Evolutionary conservation across 208 protist species (phyloP), one percentile per base, ranked within the genome.

Genomic region (Trypanosoma avium): DNA sequence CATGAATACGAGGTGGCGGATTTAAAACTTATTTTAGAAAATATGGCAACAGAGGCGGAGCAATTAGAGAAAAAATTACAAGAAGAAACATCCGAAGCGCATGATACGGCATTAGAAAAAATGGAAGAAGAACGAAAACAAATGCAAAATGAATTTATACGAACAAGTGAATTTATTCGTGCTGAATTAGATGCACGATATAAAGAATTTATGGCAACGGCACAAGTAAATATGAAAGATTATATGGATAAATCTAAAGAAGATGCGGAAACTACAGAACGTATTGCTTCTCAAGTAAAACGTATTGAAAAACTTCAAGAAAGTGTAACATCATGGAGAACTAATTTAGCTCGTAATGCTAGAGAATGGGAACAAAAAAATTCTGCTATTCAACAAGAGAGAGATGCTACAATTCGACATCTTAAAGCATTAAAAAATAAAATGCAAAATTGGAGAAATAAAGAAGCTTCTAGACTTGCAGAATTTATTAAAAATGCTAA

Each of bases 191-290:
- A 95, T 40, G 57, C 79, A 13, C 81, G 89, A 12, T 94, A 97
- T 79, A 94, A 95, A 72, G 82, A 94, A 58, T 97, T 95, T 66
- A 97, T 93, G 90, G 79, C 73, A 4, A 92, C 90, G 9, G 89
- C 85, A 8, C 93, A 98, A 75, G 81, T 86, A 22, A 94, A 95
- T 54, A 97, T 97, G 91, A 96, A 97, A 68, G 89, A 97, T 65
- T 97, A 98, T 74, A 93, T 93, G 63, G 93, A 97, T 60, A 90
- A 97, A 62, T 96, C 94, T 13, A 97, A 97, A 57, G 89, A 97
- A 50, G 95, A 98, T 68, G 75, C 87, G 32, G 93, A 98, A 54
- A 93, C 86, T 0, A 94, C 92, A 17, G 84, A 94, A 58, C 77
- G 75, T 52, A 98, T 95, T 61, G 95, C 77, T 0, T 69, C 74